Evolutionary conservation across 78 protist species (phyloP).

Genomic region (Goniomonas avonlea): DNA sequence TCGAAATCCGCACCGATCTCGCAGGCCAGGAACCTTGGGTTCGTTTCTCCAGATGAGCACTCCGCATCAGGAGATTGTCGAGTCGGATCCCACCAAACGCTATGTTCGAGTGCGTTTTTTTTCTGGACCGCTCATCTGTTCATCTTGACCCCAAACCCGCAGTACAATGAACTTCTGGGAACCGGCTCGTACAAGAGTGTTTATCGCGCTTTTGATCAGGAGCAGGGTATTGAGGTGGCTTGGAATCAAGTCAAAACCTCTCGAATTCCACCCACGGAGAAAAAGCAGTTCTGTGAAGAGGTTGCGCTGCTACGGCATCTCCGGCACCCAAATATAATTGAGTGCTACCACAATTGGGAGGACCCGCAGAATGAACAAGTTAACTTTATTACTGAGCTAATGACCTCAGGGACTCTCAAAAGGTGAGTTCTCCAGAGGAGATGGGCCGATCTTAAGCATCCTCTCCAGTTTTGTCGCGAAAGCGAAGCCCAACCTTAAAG

Average conservation of each 20-base stretch:
- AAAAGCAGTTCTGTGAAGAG: constrained; percentile 16
- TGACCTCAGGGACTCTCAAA: constrained; percentile 78
- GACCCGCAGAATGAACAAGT: background rate
- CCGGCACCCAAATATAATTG: constrained; percentile 57
- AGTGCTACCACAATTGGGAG: constrained; percentile 47
- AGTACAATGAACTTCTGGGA: constrained; percentile 27
- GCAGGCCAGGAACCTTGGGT: too few relatives aligned
- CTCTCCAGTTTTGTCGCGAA: constrained; percentile 9
- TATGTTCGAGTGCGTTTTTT: too few relatives aligned
- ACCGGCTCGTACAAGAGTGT: constrained; percentile 61
- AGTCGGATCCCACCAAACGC: too few relatives aligned
- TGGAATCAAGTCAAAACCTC: constrained; percentile 65
- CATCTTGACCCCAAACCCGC: background rate
- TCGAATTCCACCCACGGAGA: background rate
- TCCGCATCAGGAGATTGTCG: too few relatives aligned
- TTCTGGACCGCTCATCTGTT: background rate
- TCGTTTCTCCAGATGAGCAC: too few relatives aligned
- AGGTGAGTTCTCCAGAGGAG: background rate
- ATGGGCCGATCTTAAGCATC: background rate
- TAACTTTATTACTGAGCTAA: constrained; percentile 79
- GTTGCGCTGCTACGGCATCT: constrained; percentile 42
- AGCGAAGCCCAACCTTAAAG: constrained; percentile 25
- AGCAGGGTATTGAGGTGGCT: constrained; percentile 76
- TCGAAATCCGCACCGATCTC: too few relatives aligned
- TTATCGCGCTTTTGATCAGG: constrained; percentile 60